These are phyloP conservation scores for Cercospora canescens DNA, from an alignment of 2,329 filamentous ascomycete species.

Conservation along the genomic window DNA sequence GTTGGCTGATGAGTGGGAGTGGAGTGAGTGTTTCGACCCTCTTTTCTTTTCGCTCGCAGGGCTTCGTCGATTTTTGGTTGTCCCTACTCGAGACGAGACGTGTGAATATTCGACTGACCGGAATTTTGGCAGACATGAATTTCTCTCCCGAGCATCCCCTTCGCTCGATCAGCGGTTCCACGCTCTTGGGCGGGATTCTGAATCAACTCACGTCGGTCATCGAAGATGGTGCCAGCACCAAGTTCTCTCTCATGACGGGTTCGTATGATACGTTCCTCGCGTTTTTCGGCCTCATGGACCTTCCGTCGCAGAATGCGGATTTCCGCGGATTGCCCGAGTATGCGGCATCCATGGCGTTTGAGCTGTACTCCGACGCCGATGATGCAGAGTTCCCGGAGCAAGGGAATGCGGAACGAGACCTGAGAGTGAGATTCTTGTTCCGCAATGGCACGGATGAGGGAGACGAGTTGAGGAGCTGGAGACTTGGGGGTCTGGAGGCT, in stretches of 20 bases:
- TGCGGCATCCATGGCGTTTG: slow-evolving; percentile 6
- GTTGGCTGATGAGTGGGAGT: slow-evolving; percentile 10
- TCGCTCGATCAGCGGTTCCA: slow-evolving; percentile 3
- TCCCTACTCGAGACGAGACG: not conserved
- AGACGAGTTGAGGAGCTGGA: slow-evolving; percentile 42
- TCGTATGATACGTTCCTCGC: slow-evolving; percentile 12
- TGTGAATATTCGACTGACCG: not conserved
- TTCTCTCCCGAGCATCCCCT: not conserved
- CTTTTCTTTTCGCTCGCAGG: not conserved
- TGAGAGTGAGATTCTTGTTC: slow-evolving; percentile 57
- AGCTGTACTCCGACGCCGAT: slow-evolving; percentile 5
- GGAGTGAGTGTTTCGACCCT: not conserved
- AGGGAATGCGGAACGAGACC: slow-evolving; percentile 36
- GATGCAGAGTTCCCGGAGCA: not conserved
- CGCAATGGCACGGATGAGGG: slow-evolving; percentile 53
- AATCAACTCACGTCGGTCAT: not conserved
- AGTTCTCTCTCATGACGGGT: slow-evolving; percentile 12
- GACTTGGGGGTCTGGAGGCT: slow-evolving; percentile 48
- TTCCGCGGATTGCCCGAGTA: slow-evolving; percentile 5
- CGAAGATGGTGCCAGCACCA: not conserved
- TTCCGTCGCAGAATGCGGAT: not conserved
- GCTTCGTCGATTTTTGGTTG: no score
- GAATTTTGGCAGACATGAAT: not conserved
- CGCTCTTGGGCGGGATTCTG: slow-evolving; percentile 12
- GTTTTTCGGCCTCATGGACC: slow-evolving; percentile 10